These are phyloP conservation scores for Epichloe gansuensis DNA, from an alignment of 2,329 filamentous ascomycete species.

Conservation along the genomic window DNA sequence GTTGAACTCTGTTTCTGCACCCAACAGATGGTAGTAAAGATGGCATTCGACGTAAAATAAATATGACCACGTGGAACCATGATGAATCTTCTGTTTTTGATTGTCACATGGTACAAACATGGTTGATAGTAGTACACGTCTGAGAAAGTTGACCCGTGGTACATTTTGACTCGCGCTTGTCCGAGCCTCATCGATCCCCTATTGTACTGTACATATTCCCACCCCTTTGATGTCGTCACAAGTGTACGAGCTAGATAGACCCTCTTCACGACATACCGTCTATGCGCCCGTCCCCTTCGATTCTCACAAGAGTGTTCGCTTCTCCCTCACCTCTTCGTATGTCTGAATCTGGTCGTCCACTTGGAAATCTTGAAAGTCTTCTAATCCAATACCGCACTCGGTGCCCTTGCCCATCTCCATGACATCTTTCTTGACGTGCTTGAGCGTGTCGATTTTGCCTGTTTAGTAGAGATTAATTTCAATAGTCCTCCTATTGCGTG, in stretches of 20 bases:
- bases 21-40: constrained; percentile 29
- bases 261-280: neutral
- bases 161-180: neutral
- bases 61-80: neutral
- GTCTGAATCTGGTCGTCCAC: constrained; percentile 79
- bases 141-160: neutral
- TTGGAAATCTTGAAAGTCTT: constrained; percentile 64
- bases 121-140: neutral
- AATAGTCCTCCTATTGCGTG: neutral
- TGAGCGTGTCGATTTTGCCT: constrained; percentile 74
- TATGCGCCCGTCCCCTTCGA: neutral
- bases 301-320: constrained; percentile 40
- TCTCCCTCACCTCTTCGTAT: constrained; percentile 68
- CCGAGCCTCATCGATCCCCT: neutral
- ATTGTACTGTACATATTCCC: neutral
- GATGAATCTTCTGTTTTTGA: neutral
- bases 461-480: constrained; percentile 3
- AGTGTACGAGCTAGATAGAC: too few relatives aligned
- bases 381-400: constrained; percentile 88
- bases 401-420: constrained; percentile 78
- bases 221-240: neutral
- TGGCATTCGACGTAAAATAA: neutral
- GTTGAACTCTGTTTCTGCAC: constrained; percentile 35
- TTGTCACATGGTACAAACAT: neutral
- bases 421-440: constrained; percentile 87